Percentiles rank a stretch among this genome's conserved stretches.
Conservation (phyloP, 805 yeast species). For the Suhomyces emberorum region DNA sequence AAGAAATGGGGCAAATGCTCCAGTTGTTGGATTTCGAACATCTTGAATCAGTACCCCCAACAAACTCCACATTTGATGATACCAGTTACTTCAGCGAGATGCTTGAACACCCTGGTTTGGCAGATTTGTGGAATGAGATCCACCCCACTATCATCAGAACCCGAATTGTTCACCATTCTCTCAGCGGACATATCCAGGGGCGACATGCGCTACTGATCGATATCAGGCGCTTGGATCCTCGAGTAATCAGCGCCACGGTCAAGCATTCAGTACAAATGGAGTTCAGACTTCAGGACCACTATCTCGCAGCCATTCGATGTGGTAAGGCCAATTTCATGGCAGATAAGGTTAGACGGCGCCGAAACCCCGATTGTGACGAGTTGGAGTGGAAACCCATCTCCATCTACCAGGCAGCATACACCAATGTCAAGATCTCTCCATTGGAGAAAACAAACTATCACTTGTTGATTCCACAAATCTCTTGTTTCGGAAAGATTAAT, state of each 20-base stretch:
- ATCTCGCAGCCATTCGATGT: conserved; percentile 1
- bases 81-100: no score
- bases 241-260: conserved; percentile 12
- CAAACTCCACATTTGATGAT: no score
- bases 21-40: no score
- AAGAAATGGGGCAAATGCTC: no score
- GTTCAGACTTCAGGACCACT: conserved; percentile 14
- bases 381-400: conserved; percentile 30
- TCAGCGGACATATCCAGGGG: not conserved
- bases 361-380: conserved; percentile 7
- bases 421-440: conserved; percentile 26
- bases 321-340: not conserved
- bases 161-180: not conserved
- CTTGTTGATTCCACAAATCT: conserved; percentile 24
- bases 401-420: conserved; percentile 28
- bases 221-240: conserved; percentile 6
- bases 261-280: conserved; percentile 13
- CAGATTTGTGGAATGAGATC: no score
- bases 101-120: no score
- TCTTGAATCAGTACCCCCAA: no score
- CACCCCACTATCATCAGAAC: not conserved
- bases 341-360: conserved; percentile 2
- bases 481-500: conserved; percentile 39
- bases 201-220: not conserved
- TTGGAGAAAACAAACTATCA: conserved; percentile 28